Evolutionary conservation across 1,139 yeast species (phyloP).

Genomic region (Geotrichum siamense): DNA sequence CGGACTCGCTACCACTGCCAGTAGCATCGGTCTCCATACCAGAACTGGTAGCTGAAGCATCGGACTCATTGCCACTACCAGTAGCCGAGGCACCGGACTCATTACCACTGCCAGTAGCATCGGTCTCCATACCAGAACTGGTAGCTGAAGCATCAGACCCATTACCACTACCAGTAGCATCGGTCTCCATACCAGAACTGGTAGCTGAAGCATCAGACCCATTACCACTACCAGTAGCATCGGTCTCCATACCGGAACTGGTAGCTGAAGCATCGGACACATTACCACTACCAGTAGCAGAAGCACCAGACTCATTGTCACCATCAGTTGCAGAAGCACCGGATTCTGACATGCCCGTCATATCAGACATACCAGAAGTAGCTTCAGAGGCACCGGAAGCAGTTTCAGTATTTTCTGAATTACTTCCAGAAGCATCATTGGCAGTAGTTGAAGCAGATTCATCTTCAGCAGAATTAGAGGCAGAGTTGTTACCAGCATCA

Average conservation of each 20-base stretch:
- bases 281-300: constrained; percentile 6
- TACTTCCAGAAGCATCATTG: constrained; percentile 2
- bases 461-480: neutral
- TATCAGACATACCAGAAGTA: constrained; percentile 4
- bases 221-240: constrained; percentile 5
- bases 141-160: constrained; percentile 8
- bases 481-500: neutral
- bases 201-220: constrained; percentile 9
- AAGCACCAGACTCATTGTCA: constrained; percentile 6
- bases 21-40: constrained; percentile 12
- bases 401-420: constrained; percentile 1
- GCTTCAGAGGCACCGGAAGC: constrained; percentile 1
- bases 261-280: constrained; percentile 4
- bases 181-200: constrained; percentile 8
- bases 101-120: constrained; percentile 4
- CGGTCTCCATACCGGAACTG: constrained; percentile 4
- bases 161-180: constrained; percentile 4
- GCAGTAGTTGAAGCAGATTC: constrained; percentile 5
- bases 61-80: constrained; percentile 9
- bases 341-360: constrained; percentile 4
- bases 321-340: constrained; percentile 1
- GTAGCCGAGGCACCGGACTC: constrained; percentile 8
- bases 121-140: constrained; percentile 8
- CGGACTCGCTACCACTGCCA: constrained; percentile 7
- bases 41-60: constrained; percentile 10